Conservation (phyloP, 768 basidiomycete genomes). For the Tricholoma bakamatsutake region DNA sequence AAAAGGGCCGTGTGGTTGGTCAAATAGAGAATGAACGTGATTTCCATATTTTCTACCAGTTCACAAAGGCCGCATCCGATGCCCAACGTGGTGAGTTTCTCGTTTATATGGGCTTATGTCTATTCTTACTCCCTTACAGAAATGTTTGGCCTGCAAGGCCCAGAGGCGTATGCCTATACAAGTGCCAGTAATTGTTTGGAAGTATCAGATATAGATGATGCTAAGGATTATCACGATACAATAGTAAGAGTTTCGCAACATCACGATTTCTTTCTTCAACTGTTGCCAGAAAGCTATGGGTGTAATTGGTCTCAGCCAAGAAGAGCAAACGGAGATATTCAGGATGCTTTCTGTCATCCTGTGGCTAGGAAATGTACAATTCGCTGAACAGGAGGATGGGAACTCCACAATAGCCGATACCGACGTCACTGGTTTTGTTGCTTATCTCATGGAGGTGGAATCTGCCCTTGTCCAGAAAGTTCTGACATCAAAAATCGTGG, state of each 20-base stretch:
- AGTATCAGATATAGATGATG: conserved; percentile 88
- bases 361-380: conserved; percentile 96
- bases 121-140: conserved; percentile 43
- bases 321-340: conserved; percentile 91
- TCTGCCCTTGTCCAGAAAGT: conserved; percentile 76
- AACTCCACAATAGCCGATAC: conserved; percentile 78
- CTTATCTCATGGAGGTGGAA: conserved; percentile 90
- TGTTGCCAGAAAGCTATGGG: conserved; percentile 80
- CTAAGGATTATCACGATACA: conserved; percentile 82
- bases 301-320: conserved; percentile 76
- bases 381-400: conserved; percentile 82
- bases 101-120: background rate
- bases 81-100: conserved; percentile 73
- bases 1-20: conserved; percentile 95
- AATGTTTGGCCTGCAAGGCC: conserved; percentile 91
- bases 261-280: conserved; percentile 2
- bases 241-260: conserved; percentile 45
- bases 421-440: conserved; percentile 91
- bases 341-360: conserved; percentile 87
- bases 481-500: conserved; percentile 78
- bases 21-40: conserved; percentile 95
- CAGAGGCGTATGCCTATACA: conserved; percentile 92
- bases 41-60: conserved; percentile 99
- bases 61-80: conserved; percentile 89
- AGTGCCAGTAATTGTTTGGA: conserved; percentile 88